Conservation (phyloP, 371 early-diverging fungal genomes). For the Mortierella sp. region DNA sequence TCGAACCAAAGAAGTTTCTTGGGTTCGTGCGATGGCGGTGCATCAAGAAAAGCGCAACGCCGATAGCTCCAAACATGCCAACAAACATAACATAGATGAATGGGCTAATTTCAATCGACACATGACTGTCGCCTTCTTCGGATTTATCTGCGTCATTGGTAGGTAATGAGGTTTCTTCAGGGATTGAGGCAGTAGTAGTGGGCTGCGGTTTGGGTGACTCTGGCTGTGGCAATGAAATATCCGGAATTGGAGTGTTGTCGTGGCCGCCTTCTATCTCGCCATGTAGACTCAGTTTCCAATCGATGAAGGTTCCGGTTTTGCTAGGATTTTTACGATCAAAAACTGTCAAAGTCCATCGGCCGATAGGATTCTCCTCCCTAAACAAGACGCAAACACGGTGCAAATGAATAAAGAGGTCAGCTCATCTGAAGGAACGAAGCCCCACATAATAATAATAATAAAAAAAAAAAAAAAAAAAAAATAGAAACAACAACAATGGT, state of each 20-base stretch:
- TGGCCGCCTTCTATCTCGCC: slow-evolving; percentile 64
- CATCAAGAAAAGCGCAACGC: slow-evolving; percentile 48
- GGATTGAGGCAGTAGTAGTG: slow-evolving; percentile 31
- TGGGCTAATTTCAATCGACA: slow-evolving; percentile 31
- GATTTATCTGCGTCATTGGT: slow-evolving; percentile 3
- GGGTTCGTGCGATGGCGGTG: slow-evolving; percentile 51
- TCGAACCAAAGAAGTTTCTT: slow-evolving; percentile 25
- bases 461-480: neutral
- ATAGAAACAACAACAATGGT: neutral
- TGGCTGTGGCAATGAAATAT: neutral
- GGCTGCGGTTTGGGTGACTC: slow-evolving; percentile 24
- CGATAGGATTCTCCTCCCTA: slow-evolving; percentile 88
- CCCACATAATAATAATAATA: no score
- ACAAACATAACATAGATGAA: slow-evolving; percentile 54
- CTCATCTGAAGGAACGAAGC: neutral
- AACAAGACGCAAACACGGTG: neutral
- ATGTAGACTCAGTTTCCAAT: slow-evolving; percentile 78
- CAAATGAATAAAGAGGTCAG: neutral
- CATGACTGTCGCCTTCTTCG: slow-evolving; percentile 9
- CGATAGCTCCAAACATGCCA: slow-evolving; percentile 53
- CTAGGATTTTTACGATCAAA: slow-evolving; percentile 64
- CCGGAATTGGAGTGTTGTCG: slow-evolving; percentile 7
- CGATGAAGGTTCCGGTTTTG: slow-evolving; percentile 63
- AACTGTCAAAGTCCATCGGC: slow-evolving; percentile 87
- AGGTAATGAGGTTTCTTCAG: slow-evolving; percentile 19